Conservation (phyloP, 2,329 filamentous ascomycete species). For the Curvularia sp. region DNA sequence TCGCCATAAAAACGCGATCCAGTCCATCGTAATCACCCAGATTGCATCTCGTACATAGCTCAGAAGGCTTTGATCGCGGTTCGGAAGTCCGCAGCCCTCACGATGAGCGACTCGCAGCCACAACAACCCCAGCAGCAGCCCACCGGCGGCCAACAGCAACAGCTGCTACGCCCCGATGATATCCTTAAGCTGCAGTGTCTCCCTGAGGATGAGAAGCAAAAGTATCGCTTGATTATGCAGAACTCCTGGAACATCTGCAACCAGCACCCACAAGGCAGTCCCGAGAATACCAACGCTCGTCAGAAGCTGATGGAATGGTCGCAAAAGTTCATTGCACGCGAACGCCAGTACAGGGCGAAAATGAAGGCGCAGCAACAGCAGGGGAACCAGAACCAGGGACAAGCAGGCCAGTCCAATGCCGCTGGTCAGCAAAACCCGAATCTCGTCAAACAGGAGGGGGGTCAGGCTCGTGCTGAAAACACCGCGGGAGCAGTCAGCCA, state of each 20-base stretch:
- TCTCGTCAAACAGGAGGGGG: conserved; percentile 31
- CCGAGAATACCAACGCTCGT: conserved; percentile 59
- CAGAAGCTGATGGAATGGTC: conserved; percentile 60
- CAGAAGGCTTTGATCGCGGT: conserved; percentile 10
- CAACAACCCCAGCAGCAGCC: conserved; percentile 31
- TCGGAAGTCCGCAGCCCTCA: conserved; percentile 23
- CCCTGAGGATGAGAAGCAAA: conserved; percentile 61
- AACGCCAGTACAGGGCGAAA: conserved; percentile 53
- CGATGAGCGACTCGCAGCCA: conserved; percentile 47
- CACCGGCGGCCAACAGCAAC: conserved; percentile 31
- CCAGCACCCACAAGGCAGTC: conserved; percentile 55
- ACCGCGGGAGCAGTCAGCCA: conserved; percentile 13
- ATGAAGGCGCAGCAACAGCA: conserved; percentile 34
- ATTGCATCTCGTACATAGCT: conserved; percentile 3
- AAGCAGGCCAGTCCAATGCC: conserved; percentile 34
- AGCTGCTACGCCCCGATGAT: conserved; percentile 45
- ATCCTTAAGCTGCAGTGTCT: conserved; percentile 51
- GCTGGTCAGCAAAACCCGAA: conserved; percentile 43
- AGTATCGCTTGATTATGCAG: conserved; percentile 62
- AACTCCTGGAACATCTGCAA: conserved; percentile 63
- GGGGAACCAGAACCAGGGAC: conserved; percentile 30
- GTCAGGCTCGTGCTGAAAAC: conserved; percentile 15
- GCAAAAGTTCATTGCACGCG: conserved; percentile 58
- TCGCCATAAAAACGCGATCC: conserved; percentile 5
- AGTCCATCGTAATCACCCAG: background rate